A percentile compares a stretch with the other conserved stretches of the same genome.
Conservation (phyloP, 257 asterid genomes). For the Solanum okadae region DNA sequence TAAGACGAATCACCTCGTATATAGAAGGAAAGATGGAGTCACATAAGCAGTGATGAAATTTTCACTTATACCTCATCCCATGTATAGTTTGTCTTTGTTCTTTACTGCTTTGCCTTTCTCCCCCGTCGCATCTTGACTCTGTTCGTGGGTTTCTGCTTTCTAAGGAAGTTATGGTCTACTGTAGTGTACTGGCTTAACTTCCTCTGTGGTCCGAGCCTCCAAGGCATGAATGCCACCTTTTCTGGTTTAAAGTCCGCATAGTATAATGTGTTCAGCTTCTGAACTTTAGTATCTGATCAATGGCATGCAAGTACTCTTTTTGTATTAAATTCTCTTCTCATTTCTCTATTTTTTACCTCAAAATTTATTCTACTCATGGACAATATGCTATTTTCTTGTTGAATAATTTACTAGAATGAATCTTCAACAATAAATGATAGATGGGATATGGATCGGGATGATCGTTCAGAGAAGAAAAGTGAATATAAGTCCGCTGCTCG, state of each 20-base stretch:
- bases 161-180: background rate
- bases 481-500: conserved; percentile 39
- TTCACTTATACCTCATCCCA: background rate
- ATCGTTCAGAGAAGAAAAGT: conserved; percentile 33
- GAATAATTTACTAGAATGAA: conserved; percentile 16
- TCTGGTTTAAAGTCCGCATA: background rate
- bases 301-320: background rate
- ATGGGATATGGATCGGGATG: conserved; percentile 24
- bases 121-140: background rate
- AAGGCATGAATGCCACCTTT: background rate
- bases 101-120: background rate
- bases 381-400: background rate
- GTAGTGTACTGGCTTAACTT: background rate
- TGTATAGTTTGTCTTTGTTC: background rate
- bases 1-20: background rate
- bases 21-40: background rate
- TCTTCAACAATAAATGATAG: conserved; percentile 22
- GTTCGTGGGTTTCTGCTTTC: background rate
- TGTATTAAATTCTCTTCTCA: background rate
- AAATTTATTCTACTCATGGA: background rate
- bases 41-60: background rate
- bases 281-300: background rate
- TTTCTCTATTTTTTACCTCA: background rate
- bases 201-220: background rate
- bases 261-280: background rate